Evolutionary conservation across 768 basidiomycete species (phyloP).

Genomic region (Xerocomellus intermedius): DNA sequence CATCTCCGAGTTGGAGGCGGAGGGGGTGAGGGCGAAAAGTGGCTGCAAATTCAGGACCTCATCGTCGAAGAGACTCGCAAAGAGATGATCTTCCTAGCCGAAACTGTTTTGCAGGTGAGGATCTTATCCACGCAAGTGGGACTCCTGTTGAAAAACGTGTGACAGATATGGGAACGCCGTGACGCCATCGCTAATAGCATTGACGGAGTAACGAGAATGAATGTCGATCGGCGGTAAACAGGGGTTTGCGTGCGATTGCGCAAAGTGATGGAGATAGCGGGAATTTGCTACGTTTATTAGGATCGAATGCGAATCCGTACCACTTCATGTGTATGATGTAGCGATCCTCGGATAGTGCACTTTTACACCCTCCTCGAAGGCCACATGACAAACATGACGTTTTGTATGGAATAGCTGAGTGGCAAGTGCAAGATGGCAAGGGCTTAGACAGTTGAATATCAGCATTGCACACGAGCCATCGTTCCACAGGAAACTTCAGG

Average conservation of each 20-base stretch:
- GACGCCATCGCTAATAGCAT: slow-evolving; percentile 16
- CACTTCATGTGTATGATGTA: slow-evolving; percentile 8
- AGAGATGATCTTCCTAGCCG: slow-evolving; percentile 97
- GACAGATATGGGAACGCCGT: slow-evolving; percentile 66
- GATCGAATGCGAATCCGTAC: slow-evolving; percentile 12
- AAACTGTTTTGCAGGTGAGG: slow-evolving; percentile 89
- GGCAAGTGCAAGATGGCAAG: not conserved
- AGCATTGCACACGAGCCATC: not conserved
- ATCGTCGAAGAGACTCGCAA: slow-evolving; percentile 95
- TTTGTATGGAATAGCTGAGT: not conserved
- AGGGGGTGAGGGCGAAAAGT: slow-evolving; percentile 83
- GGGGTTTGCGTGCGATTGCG: slow-evolving; percentile 1
- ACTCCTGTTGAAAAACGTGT: slow-evolving; percentile 11
- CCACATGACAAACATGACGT: slow-evolving; percentile 13
- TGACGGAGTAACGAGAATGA: slow-evolving; percentile 27
- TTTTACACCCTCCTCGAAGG: slow-evolving; percentile 9
- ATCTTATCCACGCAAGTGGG: not conserved
- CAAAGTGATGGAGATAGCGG: slow-evolving; percentile 31
- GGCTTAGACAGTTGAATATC: not conserved
- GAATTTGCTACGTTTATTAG: slow-evolving; percentile 22
- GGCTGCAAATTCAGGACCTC: slow-evolving; percentile 96
- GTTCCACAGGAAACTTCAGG: not conserved
- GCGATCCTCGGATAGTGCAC: slow-evolving; percentile 10
- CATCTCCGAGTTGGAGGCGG: slow-evolving; percentile 76
- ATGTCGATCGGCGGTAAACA: slow-evolving; percentile 31